Conservation (phyloP, 768 basidiomycete genomes). For the Cystofilobasidium bisporidii region DNA sequence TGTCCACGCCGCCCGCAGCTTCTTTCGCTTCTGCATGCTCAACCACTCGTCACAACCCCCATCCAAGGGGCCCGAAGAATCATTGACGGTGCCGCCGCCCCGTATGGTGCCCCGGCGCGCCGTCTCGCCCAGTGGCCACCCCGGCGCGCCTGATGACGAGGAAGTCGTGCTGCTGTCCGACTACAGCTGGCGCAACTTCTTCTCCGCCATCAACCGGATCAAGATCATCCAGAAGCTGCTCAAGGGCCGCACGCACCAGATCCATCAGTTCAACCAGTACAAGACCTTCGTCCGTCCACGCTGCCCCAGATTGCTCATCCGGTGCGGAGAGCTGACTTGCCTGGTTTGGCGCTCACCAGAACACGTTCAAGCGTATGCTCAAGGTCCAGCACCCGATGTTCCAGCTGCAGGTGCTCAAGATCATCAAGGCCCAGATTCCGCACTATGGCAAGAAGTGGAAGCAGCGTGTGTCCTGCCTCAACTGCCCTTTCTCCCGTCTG, state of each 20-base stretch:
- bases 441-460: slow-evolving; percentile 97
- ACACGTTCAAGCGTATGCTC: slow-evolving; percentile 87
- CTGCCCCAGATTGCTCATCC: slow-evolving; percentile 7
- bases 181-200: slow-evolving; percentile 97
- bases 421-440: slow-evolving; percentile 98
- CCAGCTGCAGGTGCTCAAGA: slow-evolving; percentile 86
- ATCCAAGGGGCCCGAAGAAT: slow-evolving; percentile 54
- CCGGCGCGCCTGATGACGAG: slow-evolving; percentile 42
- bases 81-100: slow-evolving; percentile 42
- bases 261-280: slow-evolving; percentile 92
- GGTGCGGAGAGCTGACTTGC: not conserved
- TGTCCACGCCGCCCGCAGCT: slow-evolving; percentile 48
- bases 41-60: slow-evolving; percentile 63
- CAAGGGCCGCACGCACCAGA: slow-evolving; percentile 85
- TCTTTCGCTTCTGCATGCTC: slow-evolving; percentile 85
- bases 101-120: slow-evolving; percentile 10
- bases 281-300: slow-evolving; percentile 68
- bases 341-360: slow-evolving; percentile 45
- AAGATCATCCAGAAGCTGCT: slow-evolving; percentile 97
- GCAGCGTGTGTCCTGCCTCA: slow-evolving; percentile 70
- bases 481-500: not conserved
- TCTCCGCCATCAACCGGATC: slow-evolving; percentile 90
- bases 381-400: slow-evolving; percentile 88
- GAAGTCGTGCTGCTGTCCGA: slow-evolving; percentile 87
- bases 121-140: slow-evolving; percentile 20